Conservation (phyloP, 495 filamentous ascomycete genomes). For the Rhypophila decipiens region DNA sequence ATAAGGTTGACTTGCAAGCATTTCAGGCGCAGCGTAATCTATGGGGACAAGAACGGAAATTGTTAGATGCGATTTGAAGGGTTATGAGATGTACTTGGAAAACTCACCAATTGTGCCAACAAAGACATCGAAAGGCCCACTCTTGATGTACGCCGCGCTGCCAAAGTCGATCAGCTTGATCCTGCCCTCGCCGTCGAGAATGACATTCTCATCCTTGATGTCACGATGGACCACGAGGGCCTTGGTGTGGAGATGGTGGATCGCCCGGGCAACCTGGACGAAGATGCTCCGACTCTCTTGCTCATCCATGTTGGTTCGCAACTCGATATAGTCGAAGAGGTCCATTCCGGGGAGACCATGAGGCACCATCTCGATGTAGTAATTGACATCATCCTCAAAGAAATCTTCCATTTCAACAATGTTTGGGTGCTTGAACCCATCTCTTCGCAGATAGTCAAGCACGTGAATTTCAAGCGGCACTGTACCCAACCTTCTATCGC, state of each 20-base stretch:
- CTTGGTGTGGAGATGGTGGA: conserved; percentile 87
- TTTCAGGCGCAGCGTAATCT: conserved; percentile 98
- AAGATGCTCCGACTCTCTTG: conserved; percentile 91
- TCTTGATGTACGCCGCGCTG: conserved; percentile 96
- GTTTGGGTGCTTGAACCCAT: conserved; percentile 84
- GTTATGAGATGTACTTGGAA: neutral
- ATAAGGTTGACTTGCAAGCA: conserved; percentile 89
- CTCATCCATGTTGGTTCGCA: conserved; percentile 95
- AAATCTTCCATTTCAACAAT: conserved; percentile 99
- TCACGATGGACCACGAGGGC: conserved; percentile 92
- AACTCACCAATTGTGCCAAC: conserved; percentile 93
- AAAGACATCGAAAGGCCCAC: conserved; percentile 97
- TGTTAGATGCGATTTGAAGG: neutral
- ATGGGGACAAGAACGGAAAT: no score
- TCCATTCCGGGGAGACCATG: conserved; percentile 98
- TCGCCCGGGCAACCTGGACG: conserved; percentile 78
- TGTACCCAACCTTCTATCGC: conserved; percentile 89
- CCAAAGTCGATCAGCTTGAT: conserved; percentile 99
- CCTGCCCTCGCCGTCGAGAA: conserved; percentile 88
- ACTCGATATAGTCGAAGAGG: conserved; percentile 96
- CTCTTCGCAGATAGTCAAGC: conserved; percentile 83
- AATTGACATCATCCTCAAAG: conserved; percentile 96
- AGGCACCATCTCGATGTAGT: conserved; percentile 98
- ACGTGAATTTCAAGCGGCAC: conserved; percentile 98
- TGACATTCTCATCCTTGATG: conserved; percentile 98